Percentiles rank a stretch among this genome's conserved stretches.
Evolutionary conservation across 495 filamentous ascomycete species (phyloP).

Genomic region (Penicillium diatomitis): DNA sequence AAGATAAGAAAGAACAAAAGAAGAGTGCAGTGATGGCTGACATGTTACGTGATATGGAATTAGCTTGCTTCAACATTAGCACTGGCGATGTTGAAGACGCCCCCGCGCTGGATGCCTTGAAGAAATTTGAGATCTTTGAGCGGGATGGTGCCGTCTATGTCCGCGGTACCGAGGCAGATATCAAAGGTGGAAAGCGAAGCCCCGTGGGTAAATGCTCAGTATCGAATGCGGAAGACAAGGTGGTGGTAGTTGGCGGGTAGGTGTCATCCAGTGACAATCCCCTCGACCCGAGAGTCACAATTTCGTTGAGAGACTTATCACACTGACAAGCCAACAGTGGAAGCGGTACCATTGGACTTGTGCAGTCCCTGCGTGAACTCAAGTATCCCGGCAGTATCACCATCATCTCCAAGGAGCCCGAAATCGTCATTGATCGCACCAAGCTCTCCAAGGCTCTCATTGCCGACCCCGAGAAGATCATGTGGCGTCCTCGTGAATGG

Average conservation of each 20-base stretch:
- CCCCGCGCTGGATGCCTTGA: slow-evolving; percentile 73
- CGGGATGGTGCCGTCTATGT: slow-evolving; percentile 79
- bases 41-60: background rate
- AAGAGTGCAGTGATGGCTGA: background rate
- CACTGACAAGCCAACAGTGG: slow-evolving; percentile 37
- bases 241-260: slow-evolving; percentile 80
- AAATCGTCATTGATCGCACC: slow-evolving; percentile 81
- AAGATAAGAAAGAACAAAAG: slow-evolving; percentile 3
- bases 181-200: slow-evolving; percentile 65
- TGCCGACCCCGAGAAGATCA: slow-evolving; percentile 68
- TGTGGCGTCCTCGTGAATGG: slow-evolving; percentile 65
- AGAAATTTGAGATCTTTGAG: slow-evolving; percentile 69
- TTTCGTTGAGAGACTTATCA: background rate
- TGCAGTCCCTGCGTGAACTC: slow-evolving; percentile 72
- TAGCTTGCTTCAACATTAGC: slow-evolving; percentile 81
- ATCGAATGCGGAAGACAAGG: slow-evolving; percentile 50
- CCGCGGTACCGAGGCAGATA: slow-evolving; percentile 65
- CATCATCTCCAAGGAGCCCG: slow-evolving; percentile 73
- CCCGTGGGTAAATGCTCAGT: slow-evolving; percentile 64
- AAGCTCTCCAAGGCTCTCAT: slow-evolving; percentile 94
- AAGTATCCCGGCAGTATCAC: slow-evolving; percentile 78
- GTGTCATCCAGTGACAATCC: slow-evolving; percentile 8
- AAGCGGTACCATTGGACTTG: slow-evolving; percentile 66
- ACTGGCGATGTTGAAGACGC: slow-evolving; percentile 96
- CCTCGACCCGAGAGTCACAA: background rate